A percentile compares a stretch with the other conserved stretches of the same genome.
Conservation (phyloP, 768 basidiomycete species). For the Suillus alpinus region DNA sequence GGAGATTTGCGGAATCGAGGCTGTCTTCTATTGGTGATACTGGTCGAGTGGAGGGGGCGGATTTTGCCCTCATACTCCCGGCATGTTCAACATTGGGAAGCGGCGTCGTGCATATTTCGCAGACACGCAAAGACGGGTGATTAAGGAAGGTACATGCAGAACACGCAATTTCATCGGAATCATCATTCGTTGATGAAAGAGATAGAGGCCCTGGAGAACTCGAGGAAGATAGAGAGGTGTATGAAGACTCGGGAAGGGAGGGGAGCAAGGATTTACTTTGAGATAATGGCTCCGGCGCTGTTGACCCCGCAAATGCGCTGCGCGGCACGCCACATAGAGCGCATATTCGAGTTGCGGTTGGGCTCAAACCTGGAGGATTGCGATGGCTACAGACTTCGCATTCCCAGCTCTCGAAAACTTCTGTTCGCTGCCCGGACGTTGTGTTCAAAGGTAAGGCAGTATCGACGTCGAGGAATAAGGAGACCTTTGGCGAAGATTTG, state of each 20-base stretch:
- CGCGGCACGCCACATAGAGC: constrained; percentile 80
- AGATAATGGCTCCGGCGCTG: constrained; percentile 16
- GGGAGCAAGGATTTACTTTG: constrained; percentile 35
- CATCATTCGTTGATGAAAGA: constrained; percentile 19
- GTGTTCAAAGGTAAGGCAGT: constrained; percentile 21
- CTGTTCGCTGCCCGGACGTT: constrained; percentile 27
- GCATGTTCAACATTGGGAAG: constrained; percentile 40
- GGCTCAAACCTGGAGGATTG: constrained; percentile 76
- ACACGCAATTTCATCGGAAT: constrained; percentile 54
- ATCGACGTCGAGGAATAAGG: constrained; percentile 57
- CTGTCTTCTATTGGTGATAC: constrained; percentile 39
- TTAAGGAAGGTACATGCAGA: constrained; percentile 93
- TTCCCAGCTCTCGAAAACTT: constrained; percentile 64
- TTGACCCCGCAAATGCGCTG: constrained; percentile 29
- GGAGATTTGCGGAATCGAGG: constrained; percentile 33
- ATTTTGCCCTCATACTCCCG: constrained; percentile 40
- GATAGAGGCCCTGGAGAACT: constrained; percentile 18
- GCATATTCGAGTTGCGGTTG: constrained; percentile 67
- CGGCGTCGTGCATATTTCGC: constrained; percentile 84
- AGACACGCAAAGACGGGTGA: constrained; percentile 63
- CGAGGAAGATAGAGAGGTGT: constrained; percentile 24
- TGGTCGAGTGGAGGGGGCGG: constrained; percentile 66
- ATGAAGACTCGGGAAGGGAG: constrained; percentile 38
- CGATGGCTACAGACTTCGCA: constrained; percentile 87
- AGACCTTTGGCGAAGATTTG: constrained; percentile 86